Conservation (phyloP, 148 eudicot genomes). For the Mesembryanthemum crystallinum region DNA sequence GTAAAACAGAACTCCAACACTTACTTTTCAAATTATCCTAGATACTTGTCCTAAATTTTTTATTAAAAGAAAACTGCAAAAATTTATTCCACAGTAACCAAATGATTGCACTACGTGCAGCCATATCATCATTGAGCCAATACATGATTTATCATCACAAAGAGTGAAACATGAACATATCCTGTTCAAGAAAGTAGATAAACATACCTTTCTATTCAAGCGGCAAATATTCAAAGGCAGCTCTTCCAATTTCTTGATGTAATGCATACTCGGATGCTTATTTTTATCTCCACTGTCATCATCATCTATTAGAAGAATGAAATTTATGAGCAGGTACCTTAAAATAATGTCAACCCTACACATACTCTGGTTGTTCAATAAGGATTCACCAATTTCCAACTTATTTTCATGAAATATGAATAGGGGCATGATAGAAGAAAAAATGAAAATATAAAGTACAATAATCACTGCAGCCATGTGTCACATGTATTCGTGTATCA, state of each 20-base stretch:
- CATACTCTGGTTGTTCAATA: not conserved
- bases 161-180: not conserved
- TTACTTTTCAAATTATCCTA: not conserved
- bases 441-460: not conserved
- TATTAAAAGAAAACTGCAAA: not conserved
- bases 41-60: not conserved
- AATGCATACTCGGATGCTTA: slow-evolving; percentile 35
- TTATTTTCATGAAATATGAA: not conserved
- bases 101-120: not conserved
- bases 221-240: slow-evolving; percentile 60
- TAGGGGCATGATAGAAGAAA: not conserved
- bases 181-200: not conserved
- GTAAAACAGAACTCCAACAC: not conserved
- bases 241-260: slow-evolving; percentile 69
- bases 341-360: not conserved
- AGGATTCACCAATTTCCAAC: slow-evolving; percentile 11
- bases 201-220: slow-evolving; percentile 65
- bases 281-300: slow-evolving; percentile 31
- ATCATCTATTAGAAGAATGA: slow-evolving; percentile 39
- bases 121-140: not conserved
- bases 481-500: not conserved
- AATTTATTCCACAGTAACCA: not conserved
- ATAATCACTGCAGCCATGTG: not conserved
- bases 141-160: not conserved
- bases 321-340: slow-evolving; percentile 27